A percentile compares a stretch with the other conserved stretches of the same genome.
Conservation (phyloP, 805 yeast species). For the Ogataea neopini region DNA sequence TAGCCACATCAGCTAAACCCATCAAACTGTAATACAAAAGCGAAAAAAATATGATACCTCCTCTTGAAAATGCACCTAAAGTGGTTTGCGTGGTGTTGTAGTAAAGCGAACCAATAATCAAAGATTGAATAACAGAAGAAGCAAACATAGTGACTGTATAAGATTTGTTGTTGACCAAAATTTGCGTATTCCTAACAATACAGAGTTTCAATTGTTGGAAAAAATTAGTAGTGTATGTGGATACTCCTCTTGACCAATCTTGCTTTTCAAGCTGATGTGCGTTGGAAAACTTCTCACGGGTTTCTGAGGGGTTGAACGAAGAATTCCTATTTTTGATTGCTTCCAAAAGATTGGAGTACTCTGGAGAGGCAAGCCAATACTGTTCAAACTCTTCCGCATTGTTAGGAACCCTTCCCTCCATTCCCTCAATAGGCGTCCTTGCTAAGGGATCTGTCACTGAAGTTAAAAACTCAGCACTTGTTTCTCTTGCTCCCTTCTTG, state of each 20-base stretch:
- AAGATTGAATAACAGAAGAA: constrained; percentile 56
- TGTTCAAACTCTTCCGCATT: constrained; percentile 43
- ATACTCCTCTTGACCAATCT: constrained; percentile 40
- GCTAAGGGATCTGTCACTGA: constrained; percentile 36
- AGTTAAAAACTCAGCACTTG: constrained; percentile 46
- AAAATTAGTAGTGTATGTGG: constrained; percentile 42
- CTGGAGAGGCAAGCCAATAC: constrained; percentile 40
- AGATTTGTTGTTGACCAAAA: constrained; percentile 56
- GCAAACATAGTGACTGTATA: constrained; percentile 49
- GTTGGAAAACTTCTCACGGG: constrained; percentile 32
- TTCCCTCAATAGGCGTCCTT: constrained; percentile 35
- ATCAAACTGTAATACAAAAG: constrained; percentile 62
- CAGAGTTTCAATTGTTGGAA: constrained; percentile 52
- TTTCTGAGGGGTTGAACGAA: constrained; percentile 34
- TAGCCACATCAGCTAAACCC: constrained; percentile 57
- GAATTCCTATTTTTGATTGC: constrained; percentile 35
- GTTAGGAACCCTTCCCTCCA: constrained; percentile 40
- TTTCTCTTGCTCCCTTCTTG: constrained; percentile 46
- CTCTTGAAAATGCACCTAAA: constrained; percentile 58
- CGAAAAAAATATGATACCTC: constrained; percentile 63
- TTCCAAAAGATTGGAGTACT: constrained; percentile 34
- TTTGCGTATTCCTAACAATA: constrained; percentile 52
- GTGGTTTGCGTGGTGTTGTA: constrained; percentile 53
- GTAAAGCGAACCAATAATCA: constrained; percentile 61
- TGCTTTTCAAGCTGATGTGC: constrained; percentile 38